These are phyloP conservation scores for Trypanosoma rangeli DNA, from an alignment of 208 protist species.

Conservation along the genomic window DNA sequence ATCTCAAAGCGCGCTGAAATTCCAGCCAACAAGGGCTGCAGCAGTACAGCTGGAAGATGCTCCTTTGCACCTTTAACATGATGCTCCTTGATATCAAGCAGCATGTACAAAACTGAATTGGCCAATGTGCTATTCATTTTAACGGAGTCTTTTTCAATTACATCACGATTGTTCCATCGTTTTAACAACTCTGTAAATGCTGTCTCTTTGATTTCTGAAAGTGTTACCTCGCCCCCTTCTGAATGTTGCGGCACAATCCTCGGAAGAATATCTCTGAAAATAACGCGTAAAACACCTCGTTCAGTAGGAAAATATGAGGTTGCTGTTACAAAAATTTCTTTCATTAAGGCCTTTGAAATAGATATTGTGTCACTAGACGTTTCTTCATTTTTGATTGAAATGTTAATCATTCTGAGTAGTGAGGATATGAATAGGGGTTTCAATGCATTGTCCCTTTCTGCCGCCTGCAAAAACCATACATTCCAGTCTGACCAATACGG, in stretches of 20 bases:
- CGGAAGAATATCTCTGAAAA: constrained; percentile 30
- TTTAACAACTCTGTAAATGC: constrained; percentile 32
- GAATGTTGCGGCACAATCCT: neutral
- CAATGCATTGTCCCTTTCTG: constrained; percentile 12
- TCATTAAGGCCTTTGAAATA: constrained; percentile 6
- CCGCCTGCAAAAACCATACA: constrained; percentile 7
- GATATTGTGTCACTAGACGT: neutral
- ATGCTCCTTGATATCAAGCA: constrained; percentile 39
- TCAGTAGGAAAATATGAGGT: constrained; percentile 17
- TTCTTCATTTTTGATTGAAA: neutral
- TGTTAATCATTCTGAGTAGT: constrained; percentile 11
- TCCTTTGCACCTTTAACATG: constrained; percentile 1
- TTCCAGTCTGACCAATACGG: constrained; percentile 23
- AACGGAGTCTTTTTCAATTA: constrained; percentile 40
- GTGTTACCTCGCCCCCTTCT: neutral
- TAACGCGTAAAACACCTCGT: constrained; percentile 28
- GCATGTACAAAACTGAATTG: constrained; percentile 55
- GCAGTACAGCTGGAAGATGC: constrained; percentile 30
- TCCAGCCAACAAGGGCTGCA: constrained; percentile 45
- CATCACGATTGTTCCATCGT: constrained; percentile 39
- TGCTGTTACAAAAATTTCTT: constrained; percentile 20
- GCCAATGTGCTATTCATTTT: constrained; percentile 41
- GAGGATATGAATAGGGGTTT: constrained; percentile 11
- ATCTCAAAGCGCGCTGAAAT: constrained; percentile 43
- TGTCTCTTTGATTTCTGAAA: constrained; percentile 14